Evolutionary conservation across 495 filamentous ascomycete species (phyloP).

Genomic region (Glonium stellatum): DNA sequence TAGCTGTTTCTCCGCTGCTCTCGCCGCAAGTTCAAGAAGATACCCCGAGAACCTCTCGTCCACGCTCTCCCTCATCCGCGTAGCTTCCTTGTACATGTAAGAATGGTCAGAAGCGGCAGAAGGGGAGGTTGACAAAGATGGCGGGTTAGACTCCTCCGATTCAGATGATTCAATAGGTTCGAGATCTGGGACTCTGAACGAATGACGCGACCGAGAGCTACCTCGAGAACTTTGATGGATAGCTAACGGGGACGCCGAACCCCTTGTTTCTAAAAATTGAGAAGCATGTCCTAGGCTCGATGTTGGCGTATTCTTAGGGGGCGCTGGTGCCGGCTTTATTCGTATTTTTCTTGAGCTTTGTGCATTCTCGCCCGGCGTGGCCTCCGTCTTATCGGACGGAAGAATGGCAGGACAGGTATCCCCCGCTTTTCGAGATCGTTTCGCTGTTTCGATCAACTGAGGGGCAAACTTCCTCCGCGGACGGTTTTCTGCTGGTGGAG

Average conservation of each 20-base stretch:
- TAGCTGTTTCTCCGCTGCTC: slow-evolving; percentile 66
- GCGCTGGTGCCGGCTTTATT: slow-evolving; percentile 11
- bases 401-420: slow-evolving; percentile 25
- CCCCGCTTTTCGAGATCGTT: slow-evolving; percentile 42
- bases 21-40: slow-evolving; percentile 66
- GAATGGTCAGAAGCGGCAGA: slow-evolving; percentile 38
- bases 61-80: slow-evolving; percentile 50
- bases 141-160: slow-evolving; percentile 43
- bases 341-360: slow-evolving; percentile 13
- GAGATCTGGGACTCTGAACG: slow-evolving; percentile 50
- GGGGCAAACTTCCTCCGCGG: slow-evolving; percentile 47
- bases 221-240: slow-evolving; percentile 37
- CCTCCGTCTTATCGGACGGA: slow-evolving; percentile 39
- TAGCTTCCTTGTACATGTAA: slow-evolving; percentile 37
- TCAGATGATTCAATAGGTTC: slow-evolving; percentile 51
- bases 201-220: slow-evolving; percentile 43
- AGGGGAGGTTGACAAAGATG: slow-evolving; percentile 46
- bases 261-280: slow-evolving; percentile 20
- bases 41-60: slow-evolving; percentile 68
- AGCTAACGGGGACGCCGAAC: slow-evolving; percentile 24
- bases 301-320: slow-evolving; percentile 23
- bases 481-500: neutral
- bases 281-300: slow-evolving; percentile 14
- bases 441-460: slow-evolving; percentile 52
- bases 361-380: slow-evolving; percentile 20